A percentile compares a stretch with the other conserved stretches of the same genome.
Evolutionary conservation across 225 moss, liverwort and hornwort species (phyloP).

Genomic region (Asterella californica): DNA sequence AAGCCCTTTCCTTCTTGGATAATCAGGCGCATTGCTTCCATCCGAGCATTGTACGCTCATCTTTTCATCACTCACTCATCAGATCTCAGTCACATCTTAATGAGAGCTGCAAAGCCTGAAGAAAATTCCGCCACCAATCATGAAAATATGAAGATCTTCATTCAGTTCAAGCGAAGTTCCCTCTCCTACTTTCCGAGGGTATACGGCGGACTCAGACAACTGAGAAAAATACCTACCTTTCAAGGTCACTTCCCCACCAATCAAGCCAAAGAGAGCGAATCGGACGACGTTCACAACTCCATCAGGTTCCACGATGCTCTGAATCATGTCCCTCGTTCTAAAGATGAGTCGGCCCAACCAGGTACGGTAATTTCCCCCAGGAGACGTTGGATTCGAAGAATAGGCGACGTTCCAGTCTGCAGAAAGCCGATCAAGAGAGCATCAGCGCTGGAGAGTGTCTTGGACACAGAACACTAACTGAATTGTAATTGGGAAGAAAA

Average conservation of each 20-base stretch:
- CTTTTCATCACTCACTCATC: too few species aligned
- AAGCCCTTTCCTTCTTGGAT: too few species aligned
- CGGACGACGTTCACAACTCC: conserved; percentile 59
- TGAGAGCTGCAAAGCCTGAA: too few species aligned
- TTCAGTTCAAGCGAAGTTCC: too few species aligned
- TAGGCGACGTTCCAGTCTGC: conserved; percentile 94
- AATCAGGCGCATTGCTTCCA: too few species aligned
- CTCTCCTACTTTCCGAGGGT: too few species aligned
- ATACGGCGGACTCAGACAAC: background rate
- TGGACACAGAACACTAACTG: background rate
- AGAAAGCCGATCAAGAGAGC: background rate
- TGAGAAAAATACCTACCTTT: conserved; percentile 41
- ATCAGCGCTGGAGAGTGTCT: background rate
- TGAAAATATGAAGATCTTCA: too few species aligned
- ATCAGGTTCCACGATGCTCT: conserved; percentile 62
- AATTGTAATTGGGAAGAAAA: background rate
- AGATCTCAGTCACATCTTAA: too few species aligned
- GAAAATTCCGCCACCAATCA: too few species aligned
- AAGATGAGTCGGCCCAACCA: conserved; percentile 78
- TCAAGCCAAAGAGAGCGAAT: conserved; percentile 69
- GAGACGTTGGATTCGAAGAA: conserved; percentile 79
- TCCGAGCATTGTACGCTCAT: too few species aligned
- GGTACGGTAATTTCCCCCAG: conserved; percentile 82
- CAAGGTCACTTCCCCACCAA: conserved; percentile 71
- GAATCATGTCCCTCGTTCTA: conserved; percentile 79